A percentile compares a stretch with the other conserved stretches of the same genome.
Evolutionary conservation across 805 yeast species (phyloP).

Genomic region (Saccharomycopsis fibuligera): DNA sequence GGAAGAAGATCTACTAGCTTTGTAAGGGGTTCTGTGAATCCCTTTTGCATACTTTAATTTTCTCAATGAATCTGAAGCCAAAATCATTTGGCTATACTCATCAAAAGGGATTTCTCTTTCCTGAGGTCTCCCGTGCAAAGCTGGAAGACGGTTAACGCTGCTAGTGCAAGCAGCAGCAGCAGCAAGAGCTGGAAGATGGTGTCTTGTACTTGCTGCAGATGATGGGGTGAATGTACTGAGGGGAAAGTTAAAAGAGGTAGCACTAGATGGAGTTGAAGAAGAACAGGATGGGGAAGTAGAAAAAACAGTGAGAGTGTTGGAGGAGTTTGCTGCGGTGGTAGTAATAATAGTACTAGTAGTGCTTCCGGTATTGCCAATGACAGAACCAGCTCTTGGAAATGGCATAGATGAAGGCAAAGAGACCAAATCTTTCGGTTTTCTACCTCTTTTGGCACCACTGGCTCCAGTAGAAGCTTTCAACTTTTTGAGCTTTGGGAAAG

Average conservation of each 20-base stretch:
- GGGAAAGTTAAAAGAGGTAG: not conserved
- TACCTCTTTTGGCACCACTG: not conserved
- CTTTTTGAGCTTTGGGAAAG: too few species aligned
- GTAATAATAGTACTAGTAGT: not conserved
- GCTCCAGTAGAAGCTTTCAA: not conserved
- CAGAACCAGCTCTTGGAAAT: too few species aligned
- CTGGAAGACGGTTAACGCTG: too few species aligned
- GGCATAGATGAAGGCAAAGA: too few species aligned
- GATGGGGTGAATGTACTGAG: not conserved
- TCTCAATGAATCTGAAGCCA: conserved; percentile 11
- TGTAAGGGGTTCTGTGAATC: not conserved
- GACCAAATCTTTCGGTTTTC: not conserved
- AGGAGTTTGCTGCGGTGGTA: not conserved
- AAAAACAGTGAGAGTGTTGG: not conserved
- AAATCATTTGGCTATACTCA: conserved; percentile 16
- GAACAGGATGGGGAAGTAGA: not conserved
- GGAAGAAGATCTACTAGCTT: conserved; percentile 1
- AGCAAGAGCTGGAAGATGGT: not conserved
- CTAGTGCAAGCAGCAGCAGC: too few species aligned
- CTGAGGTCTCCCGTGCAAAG: too few species aligned
- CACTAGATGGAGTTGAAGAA: not conserved
- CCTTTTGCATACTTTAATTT: conserved; percentile 10
- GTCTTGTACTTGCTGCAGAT: too few species aligned
- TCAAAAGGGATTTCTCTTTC: conserved; percentile 9
- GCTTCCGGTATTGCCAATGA: too few species aligned